Percentiles rank a stretch among this genome's conserved stretches.
These are phyloP conservation scores for Penicillium manginii DNA, from an alignment of 495 filamentous ascomycete genomes.

Conservation along the genomic window DNA sequence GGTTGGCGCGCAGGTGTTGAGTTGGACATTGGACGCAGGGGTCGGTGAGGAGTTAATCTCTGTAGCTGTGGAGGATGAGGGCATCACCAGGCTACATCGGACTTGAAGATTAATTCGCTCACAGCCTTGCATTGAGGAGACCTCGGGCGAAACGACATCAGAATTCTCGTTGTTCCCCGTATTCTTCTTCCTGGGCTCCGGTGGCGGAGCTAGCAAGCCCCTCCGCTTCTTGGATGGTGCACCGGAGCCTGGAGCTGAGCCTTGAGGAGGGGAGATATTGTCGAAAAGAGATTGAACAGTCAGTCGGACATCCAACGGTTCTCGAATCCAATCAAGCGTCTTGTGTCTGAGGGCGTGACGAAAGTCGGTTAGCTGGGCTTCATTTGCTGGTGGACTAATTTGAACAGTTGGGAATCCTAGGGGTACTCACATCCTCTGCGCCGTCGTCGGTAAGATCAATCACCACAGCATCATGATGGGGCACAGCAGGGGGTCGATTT, in stretches of 20 bases:
- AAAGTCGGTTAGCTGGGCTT: background rate
- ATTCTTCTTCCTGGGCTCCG: no score
- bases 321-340: background rate
- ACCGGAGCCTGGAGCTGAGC: background rate
- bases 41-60: no score
- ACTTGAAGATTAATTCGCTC: no score
- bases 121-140: no score
- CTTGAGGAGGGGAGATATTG: background rate
- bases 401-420: background rate
- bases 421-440: conserved; percentile 1
- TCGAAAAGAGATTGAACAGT: background rate
- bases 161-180: no score
- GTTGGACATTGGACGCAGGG: no score
- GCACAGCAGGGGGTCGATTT: background rate
- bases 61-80: no score
- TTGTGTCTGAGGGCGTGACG: background rate
- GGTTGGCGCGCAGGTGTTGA: no score
- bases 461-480: background rate
- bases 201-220: no score
- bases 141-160: no score
- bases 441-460: background rate
- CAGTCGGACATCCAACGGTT: background rate
- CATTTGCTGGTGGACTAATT: background rate
- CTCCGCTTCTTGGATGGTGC: no score
- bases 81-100: no score